These are phyloP conservation scores for Teunomyces stri DNA, from an alignment of 805 yeast species.

Conservation along the genomic window DNA sequence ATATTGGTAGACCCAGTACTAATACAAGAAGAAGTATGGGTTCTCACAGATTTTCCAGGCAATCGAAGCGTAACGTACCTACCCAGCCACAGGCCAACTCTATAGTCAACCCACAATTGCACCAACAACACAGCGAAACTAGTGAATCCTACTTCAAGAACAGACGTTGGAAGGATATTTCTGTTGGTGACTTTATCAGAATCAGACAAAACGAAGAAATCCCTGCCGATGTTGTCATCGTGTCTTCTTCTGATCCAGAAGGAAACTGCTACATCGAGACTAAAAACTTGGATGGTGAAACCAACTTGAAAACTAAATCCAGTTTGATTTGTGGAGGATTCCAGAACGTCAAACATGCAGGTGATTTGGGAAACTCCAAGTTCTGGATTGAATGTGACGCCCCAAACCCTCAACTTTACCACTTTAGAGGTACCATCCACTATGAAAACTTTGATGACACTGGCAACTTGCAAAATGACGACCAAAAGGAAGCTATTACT, in stretches of 20 bases:
- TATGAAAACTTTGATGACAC: constrained; percentile 41
- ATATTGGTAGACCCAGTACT: constrained; percentile 7
- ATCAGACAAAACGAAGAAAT: constrained; percentile 73
- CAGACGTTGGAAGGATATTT: constrained; percentile 62
- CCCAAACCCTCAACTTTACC: constrained; percentile 64
- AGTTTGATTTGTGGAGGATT: constrained; percentile 54
- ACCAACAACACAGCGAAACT: constrained; percentile 7
- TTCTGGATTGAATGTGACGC: constrained; percentile 70
- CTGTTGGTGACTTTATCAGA: constrained; percentile 72
- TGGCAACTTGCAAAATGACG: constrained; percentile 30
- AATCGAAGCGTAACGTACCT: constrained; percentile 1
- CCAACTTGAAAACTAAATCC: constrained; percentile 46
- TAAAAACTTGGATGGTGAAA: constrained; percentile 71
- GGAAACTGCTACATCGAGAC: constrained; percentile 77
- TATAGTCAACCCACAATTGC: constrained; percentile 20
- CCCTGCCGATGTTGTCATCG: constrained; percentile 69
- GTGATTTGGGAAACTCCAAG: constrained; percentile 55
- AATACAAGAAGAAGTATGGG: constrained; percentile 1
- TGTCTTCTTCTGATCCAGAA: constrained; percentile 66
- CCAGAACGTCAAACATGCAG: constrained; percentile 46
- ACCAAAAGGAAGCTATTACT: constrained; percentile 61
- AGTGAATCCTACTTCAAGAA: constrained; percentile 11
- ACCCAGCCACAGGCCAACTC: constrained; percentile 15
- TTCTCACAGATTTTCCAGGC: constrained; percentile 2
- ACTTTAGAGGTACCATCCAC: constrained; percentile 64